phyloP scores from a whole-genome alignment of 305 asterid genomes.

The Salvia sclarea region DNA sequence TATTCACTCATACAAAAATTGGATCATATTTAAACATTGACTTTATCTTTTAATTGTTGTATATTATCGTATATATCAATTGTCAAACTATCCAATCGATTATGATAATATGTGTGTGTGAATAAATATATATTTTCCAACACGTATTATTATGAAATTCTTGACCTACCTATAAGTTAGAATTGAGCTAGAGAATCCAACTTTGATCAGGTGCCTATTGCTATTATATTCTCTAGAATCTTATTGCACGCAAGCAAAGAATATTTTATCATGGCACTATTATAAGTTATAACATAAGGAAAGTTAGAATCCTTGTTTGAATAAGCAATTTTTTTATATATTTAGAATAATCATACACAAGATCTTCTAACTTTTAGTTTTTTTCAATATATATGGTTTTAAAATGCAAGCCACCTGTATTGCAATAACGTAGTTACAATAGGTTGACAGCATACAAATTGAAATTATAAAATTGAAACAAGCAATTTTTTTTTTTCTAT shows the following conservation, averaged over 20 bases:
- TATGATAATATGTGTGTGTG: not conserved
- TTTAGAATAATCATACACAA: not conserved
- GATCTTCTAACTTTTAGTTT: not conserved
- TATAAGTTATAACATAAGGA: not conserved
- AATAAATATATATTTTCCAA: not conserved
- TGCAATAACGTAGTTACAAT: not conserved
- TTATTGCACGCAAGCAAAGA: not conserved
- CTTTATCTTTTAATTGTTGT: not conserved
- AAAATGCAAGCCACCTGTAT: not conserved
- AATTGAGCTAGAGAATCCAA: slow-evolving; percentile 7
- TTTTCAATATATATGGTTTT: not conserved
- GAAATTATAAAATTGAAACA: not conserved
- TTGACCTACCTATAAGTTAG: slow-evolving; percentile 20
- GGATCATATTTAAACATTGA: too few species aligned
- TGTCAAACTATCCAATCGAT: slow-evolving; percentile 15
- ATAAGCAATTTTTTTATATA: not conserved
- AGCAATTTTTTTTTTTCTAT: not conserved
- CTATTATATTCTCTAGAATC: slow-evolving; percentile 3
- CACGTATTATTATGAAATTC: slow-evolving; percentile 2
- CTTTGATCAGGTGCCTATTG: slow-evolving; percentile 23
- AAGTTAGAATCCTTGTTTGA: slow-evolving; percentile 7
- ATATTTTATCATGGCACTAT: slow-evolving; percentile 1
- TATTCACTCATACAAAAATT: too few species aligned
- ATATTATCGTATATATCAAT: not conserved
- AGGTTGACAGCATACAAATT: not conserved